Percentiles rank a stretch among this genome's conserved stretches.
phyloP scores from a whole-genome alignment of 345 rosid genomes.

The Acer negundo region DNA sequence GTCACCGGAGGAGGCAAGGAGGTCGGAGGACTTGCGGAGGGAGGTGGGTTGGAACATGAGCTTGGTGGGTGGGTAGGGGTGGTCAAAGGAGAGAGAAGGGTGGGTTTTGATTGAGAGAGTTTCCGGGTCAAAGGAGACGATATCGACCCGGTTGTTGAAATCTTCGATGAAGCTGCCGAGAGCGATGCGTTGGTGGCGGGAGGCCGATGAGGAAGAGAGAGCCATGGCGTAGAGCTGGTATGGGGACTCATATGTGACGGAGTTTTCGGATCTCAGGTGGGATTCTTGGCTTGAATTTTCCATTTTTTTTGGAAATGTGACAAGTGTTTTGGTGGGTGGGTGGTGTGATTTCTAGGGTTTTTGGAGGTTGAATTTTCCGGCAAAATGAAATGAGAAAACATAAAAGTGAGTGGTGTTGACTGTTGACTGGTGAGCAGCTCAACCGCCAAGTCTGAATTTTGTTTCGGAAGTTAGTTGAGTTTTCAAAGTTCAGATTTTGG shows the following conservation, averaged over 20 bases:
- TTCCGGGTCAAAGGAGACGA: constrained; percentile 78
- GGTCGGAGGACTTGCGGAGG: constrained; percentile 37
- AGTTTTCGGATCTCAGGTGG: constrained; percentile 66
- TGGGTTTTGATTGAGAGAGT: constrained; percentile 57
- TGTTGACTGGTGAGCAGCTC: background rate
- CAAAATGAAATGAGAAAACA: background rate
- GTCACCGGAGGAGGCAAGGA: constrained; percentile 85
- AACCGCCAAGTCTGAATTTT: too few species aligned
- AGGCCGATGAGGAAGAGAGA: constrained; percentile 38
- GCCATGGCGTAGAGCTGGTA: constrained; percentile 88
- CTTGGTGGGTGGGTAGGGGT: constrained; percentile 85
- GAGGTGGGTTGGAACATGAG: constrained; percentile 66
- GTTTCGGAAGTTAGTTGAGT: too few species aligned
- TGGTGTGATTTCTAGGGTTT: background rate
- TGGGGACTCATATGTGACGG: constrained; percentile 82
- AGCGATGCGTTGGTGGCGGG: constrained; percentile 57
- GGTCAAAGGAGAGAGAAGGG: constrained; percentile 60
- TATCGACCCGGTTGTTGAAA: constrained; percentile 77
- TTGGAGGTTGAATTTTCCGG: background rate
- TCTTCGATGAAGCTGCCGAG: constrained; percentile 91
- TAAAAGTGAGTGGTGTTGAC: background rate
- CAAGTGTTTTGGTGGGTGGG: background rate
- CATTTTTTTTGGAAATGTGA: constrained; percentile 32
- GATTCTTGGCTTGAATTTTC: constrained; percentile 86
- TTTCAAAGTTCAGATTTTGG: too few species aligned